Conservation (phyloP, 352 stramenopile genomes). For the Globisporangium paddicum region DNA sequence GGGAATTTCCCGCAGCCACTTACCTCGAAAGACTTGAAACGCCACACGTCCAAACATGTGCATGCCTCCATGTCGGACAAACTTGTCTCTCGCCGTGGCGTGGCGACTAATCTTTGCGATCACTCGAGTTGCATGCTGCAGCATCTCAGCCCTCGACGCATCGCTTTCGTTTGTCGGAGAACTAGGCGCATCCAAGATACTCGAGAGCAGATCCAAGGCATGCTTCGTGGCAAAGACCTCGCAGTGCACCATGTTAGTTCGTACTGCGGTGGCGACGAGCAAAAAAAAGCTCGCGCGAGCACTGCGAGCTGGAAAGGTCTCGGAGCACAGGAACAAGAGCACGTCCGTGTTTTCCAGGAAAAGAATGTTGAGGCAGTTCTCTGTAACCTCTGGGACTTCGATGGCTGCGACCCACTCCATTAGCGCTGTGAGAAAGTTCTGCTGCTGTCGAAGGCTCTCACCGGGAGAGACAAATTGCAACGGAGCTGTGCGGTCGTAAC, state of each 20-base stretch:
- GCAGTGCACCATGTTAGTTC: constrained; percentile 26
- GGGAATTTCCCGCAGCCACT: background rate
- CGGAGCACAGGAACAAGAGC: constrained; percentile 16
- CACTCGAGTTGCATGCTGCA: constrained; percentile 18
- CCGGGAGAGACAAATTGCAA: background rate
- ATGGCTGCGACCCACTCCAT: constrained; percentile 29
- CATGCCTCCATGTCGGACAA: constrained; percentile 23
- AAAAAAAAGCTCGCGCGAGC: constrained; percentile 19
- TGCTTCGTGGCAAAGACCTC: constrained; percentile 24
- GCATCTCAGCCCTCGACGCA: constrained; percentile 12
- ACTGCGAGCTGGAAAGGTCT: constrained; percentile 16
- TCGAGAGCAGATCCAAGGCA: constrained; percentile 9
- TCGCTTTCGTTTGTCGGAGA: background rate
- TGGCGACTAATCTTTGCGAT: constrained; percentile 24
- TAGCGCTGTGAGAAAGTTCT: constrained; percentile 24
- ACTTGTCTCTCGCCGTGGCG: constrained; percentile 12
- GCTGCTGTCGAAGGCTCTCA: background rate
- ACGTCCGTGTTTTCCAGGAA: constrained; percentile 28
- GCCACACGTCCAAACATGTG: constrained; percentile 18
- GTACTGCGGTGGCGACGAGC: constrained; percentile 19
- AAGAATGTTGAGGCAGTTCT: constrained; percentile 28
- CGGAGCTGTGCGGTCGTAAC: background rate
- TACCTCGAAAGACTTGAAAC: constrained; percentile 8
- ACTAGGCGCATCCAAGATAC: constrained; percentile 1
- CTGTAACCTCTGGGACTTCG: constrained; percentile 21